Evolutionary conservation across 768 basidiomycete genomes (phyloP).

Genomic region (Phaffia tasmanica): DNA sequence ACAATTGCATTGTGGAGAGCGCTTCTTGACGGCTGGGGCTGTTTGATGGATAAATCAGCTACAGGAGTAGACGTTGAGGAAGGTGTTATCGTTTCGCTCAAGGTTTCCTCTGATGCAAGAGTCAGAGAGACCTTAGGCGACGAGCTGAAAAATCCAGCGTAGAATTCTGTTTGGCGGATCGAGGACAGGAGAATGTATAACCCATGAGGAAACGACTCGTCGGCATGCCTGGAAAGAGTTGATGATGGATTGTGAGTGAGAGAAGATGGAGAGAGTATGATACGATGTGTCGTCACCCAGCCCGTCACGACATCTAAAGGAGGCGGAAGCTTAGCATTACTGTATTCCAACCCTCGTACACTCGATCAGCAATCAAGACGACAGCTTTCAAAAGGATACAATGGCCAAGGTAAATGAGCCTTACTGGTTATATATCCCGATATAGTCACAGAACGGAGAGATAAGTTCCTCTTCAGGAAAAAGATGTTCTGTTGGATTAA

Average conservation of each 20-base stretch:
- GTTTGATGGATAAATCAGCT: background rate
- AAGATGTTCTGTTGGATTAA: too few species aligned
- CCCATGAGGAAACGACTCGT: constrained; percentile 40
- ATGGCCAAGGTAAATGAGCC: too few species aligned
- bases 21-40: too few species aligned
- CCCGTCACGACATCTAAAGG: constrained; percentile 16
- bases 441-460: too few species aligned
- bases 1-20: background rate
- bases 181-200: constrained; percentile 51
- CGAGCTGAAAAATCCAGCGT: constrained; percentile 78
- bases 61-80: constrained; percentile 14
- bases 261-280: constrained; percentile 2
- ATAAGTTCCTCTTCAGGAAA: too few species aligned
- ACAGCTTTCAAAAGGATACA: too few species aligned
- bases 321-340: constrained; percentile 22
- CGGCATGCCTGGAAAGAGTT: constrained; percentile 35
- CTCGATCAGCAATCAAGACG: too few species aligned
- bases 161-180: constrained; percentile 70
- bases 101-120: constrained; percentile 37
- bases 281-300: constrained; percentile 21
- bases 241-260: background rate
- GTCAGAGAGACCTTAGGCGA: constrained; percentile 77
- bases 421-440: too few species aligned
- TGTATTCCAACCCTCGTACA: background rate
- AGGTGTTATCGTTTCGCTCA: background rate